Evolutionary conservation across 2,329 filamentous ascomycete genomes (phyloP), one percentile per base, ranked within the genome.

Genomic region (Domatiomyces globalis): DNA sequence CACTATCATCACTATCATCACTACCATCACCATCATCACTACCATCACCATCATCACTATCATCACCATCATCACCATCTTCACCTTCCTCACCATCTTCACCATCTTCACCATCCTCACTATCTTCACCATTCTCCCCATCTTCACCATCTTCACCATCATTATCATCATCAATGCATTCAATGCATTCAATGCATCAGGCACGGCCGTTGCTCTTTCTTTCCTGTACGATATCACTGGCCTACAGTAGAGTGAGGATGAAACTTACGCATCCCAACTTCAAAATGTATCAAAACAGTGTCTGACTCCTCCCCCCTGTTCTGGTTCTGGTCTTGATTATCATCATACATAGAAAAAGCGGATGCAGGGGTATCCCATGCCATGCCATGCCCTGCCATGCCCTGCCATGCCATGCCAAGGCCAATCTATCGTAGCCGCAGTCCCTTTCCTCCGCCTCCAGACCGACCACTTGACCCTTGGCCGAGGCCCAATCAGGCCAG

Each of bases 401-500:
- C 12, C 15, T 39, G 33, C 33, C 33, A 15, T 33, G 29, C 10
- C 29, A 33, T 33, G 29, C 29, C 29, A 25, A 15, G 5, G 33
- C 5, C 10, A 10, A 15, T 39, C 33, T 39, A 39, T 15, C 33
- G 33, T 39, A 39, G 33, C 15, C 15, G 33, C 33, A 39, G 10
- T 39, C 10, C 22, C 22, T 25, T 6, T 6, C 22, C 22, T 25
- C 22, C 6, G 22, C 6, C 3, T 25, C 6, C 22, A 25, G 22
- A 6, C 22, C 22, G 22, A 6, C 22, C 22, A 25, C 22, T 25
- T 6, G 3, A 25, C 22, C 22, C 22, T 25, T 25, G 22, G 6
- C 22, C 22, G 22, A 6, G 22, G 22, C 22, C 6, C 22, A 6
- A 3, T 25, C 18, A 43, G 39, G 3, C 39, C 49, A 78, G 69